Evolutionary conservation across 225 moss, liverwort and hornwort species (phyloP), one percentile per base, ranked within the genome.

Genomic region (Sphagnum contortum): DNA sequence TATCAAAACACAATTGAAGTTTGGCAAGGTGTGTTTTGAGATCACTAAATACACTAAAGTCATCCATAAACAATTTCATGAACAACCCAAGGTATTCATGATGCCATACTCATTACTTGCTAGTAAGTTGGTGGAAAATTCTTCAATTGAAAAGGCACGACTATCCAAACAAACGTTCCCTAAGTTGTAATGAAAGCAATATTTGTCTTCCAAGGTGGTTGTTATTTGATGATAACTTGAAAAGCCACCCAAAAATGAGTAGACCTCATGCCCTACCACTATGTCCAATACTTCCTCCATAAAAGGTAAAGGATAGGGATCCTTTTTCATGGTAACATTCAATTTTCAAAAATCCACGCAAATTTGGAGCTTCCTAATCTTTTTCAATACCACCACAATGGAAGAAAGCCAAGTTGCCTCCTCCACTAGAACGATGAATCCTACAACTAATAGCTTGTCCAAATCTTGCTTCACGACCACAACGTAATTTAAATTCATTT

Each of bases 241-340:
- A 50, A 11, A 3, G 4, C 51, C 64, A 52, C 53, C 50, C 51
- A 64, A 12, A 29, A 64, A 64, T 52, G 50, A 64, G 9, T 64
- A 64, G 8, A 64, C n/a, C 0, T 3, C 5, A 12, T 64, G 5
- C 3, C 63, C 48, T 64, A n/a, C 48, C 3, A 63, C 48, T 48
- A 9, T 49, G 12, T 63, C 63, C 5, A 64, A 1, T 3, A 51
- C 29, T 3, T 50, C 51, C 3, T 64, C 50, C 45, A 44, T 64
- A 14, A 64, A 64, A 3, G 50, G 3, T 14, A 64, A 64, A 12
- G n/a, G 49, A 64, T 12, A 50, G 50, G 12, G 64, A 52, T n/a
- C 50, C 2, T 64, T 64, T 64, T 14, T 11, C n/a, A 9, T 50
- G 2, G 51, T 7, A 50, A n/a, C 5, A 14, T 64, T 64, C 3